Evolutionary conservation across 2,329 filamentous ascomycete genomes (phyloP).

Genomic region (Aspergillus glaucus): DNA sequence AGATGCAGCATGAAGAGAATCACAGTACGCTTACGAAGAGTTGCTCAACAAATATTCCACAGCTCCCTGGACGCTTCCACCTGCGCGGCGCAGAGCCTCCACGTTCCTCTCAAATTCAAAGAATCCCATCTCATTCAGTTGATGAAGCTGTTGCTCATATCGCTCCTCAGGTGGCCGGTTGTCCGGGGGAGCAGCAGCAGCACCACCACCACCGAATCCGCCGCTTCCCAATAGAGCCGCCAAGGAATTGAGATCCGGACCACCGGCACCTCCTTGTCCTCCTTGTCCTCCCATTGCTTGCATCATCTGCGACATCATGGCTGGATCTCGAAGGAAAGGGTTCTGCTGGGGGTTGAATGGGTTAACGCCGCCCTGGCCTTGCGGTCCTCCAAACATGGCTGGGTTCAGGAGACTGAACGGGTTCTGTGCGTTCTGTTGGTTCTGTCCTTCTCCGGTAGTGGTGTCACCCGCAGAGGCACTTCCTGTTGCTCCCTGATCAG

Average conservation of each 20-base stretch:
- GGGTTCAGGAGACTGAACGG: constrained; percentile 60
- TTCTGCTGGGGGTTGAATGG: constrained; percentile 45
- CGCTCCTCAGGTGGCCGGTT: constrained; percentile 87
- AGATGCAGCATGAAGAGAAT: constrained; percentile 1
- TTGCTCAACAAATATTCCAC: constrained; percentile 36
- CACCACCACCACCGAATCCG: constrained; percentile 33
- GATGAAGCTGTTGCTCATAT: constrained; percentile 81
- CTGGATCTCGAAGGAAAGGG: constrained; percentile 55
- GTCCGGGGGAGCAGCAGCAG: constrained; percentile 60
- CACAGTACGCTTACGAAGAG: constrained; percentile 11
- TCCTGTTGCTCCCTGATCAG: constrained; percentile 25
- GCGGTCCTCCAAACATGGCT: constrained; percentile 29
- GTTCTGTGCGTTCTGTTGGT: constrained; percentile 47
- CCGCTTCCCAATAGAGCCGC: constrained; percentile 50
- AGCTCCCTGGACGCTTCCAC: constrained; percentile 86
- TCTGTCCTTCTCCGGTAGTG: constrained; percentile 25
- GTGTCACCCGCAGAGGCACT: constrained; percentile 23
- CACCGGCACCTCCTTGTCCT: constrained; percentile 27
- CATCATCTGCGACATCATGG: constrained; percentile 53
- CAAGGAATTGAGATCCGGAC: constrained; percentile 32
- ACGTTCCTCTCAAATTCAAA: constrained; percentile 94
- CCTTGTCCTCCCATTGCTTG: constrained; percentile 42
- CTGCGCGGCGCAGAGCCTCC: constrained; percentile 75
- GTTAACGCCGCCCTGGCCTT: constrained; percentile 37
- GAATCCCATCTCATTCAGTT: constrained; percentile 98